Percentiles rank a stretch among this genome's conserved stretches.
Evolutionary conservation across 73 alveolate genomes (phyloP).

Genomic region (Blepharisma stoltei): DNA sequence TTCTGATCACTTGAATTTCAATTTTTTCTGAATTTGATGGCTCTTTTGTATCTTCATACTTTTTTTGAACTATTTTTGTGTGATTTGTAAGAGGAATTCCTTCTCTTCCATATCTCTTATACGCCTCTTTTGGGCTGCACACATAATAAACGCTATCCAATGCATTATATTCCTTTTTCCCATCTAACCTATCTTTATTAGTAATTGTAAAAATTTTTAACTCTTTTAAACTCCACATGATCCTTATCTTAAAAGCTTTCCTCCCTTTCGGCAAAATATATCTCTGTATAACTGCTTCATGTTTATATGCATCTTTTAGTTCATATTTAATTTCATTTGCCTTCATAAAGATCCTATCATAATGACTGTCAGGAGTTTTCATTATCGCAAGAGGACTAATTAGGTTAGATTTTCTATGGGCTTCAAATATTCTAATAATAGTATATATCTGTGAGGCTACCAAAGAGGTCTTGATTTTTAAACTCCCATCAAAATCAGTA

Average conservation of each 20-base stretch:
- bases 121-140: neutral
- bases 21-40: neutral
- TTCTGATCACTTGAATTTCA: neutral
- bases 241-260: slow-evolving; percentile 1
- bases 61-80: neutral
- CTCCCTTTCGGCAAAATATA: slow-evolving; percentile 17
- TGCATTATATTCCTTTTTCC: slow-evolving; percentile 3
- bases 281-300: slow-evolving; percentile 17
- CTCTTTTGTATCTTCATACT: neutral
- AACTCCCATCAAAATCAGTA: slow-evolving; percentile 10
- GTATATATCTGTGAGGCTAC: neutral
- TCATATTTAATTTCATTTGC: neutral
- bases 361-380: neutral
- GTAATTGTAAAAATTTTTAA: neutral
- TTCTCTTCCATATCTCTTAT: neutral
- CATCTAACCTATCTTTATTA: neutral
- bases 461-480: neutral
- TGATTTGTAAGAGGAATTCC: neutral
- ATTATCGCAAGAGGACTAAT: slow-evolving; percentile 11
- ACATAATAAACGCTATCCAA: neutral
- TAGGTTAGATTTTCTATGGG: neutral
- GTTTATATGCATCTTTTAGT: neutral
- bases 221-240: neutral
- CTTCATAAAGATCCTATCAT: slow-evolving; percentile 2
- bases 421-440: neutral